These are phyloP conservation scores for Vairimorpha necatrix DNA, from an alignment of 371 early-diverging fungal species.

Conservation along the genomic window DNA sequence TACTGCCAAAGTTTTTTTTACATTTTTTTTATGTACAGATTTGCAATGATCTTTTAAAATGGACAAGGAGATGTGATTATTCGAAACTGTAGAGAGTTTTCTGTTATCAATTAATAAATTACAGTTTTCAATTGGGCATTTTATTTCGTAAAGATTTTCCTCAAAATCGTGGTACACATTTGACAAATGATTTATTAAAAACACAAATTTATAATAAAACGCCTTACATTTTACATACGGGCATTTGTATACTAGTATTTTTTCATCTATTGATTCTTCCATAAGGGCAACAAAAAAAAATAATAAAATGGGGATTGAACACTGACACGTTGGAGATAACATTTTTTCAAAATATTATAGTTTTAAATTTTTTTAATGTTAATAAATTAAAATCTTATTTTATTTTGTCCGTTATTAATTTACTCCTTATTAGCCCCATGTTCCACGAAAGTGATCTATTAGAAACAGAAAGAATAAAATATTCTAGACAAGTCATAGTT, in stretches of 20 bases:
- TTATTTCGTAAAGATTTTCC: constrained; percentile 64
- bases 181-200: constrained; percentile 68
- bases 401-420: not conserved
- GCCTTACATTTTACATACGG: not conserved
- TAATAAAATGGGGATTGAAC: not conserved
- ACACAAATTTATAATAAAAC: not conserved
- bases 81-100: too few species aligned
- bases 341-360: too few species aligned
- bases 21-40: too few species aligned
- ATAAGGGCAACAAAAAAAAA: not conserved
- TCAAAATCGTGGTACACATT: constrained; percentile 68
- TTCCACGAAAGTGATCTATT: constrained; percentile 39
- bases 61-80: too few species aligned
- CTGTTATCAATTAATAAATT: not conserved
- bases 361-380: too few species aligned
- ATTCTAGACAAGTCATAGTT: constrained; percentile 82
- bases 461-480: constrained; percentile 73
- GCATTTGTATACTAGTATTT: not conserved
- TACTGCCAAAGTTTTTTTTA: too few species aligned
- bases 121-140: not conserved
- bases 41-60: too few species aligned
- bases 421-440: constrained; percentile 10
- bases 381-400: not conserved
- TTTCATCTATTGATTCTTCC: not conserved
- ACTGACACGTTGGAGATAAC: too few species aligned